Percentiles rank a stretch among this genome's conserved stretches.
Conservation (phyloP, 345 rosid genomes). For the Microcos paniculata region DNA sequence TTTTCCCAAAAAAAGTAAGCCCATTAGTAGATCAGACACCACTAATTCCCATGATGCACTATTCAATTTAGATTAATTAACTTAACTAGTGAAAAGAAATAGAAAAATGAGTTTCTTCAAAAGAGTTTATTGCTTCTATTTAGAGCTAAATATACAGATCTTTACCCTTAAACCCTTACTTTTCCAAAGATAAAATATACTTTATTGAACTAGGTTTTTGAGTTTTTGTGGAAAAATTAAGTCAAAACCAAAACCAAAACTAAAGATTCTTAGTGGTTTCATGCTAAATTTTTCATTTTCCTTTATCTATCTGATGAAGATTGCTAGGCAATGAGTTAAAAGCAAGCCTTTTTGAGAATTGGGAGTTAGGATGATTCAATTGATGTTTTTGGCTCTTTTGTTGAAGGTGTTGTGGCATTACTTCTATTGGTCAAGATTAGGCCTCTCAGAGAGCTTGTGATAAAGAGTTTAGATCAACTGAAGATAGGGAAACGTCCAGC, state of each 20-base stretch:
- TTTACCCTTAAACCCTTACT: constrained; percentile 18
- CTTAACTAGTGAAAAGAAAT: not conserved
- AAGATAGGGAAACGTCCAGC: constrained; percentile 92
- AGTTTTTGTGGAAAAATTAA: constrained; percentile 1
- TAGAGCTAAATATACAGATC: constrained; percentile 22
- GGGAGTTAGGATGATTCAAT: constrained; percentile 66
- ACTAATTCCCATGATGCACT: constrained; percentile 7
- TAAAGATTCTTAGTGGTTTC: not conserved
- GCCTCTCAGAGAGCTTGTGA: constrained; percentile 84
- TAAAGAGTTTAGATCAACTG: constrained; percentile 83
- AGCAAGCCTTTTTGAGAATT: constrained; percentile 7
- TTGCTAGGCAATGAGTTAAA: constrained; percentile 5
- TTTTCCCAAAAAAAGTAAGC: constrained; percentile 14
- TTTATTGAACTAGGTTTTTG: constrained; percentile 6
- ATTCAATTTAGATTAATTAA: not conserved
- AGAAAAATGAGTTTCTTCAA: constrained; percentile 7
- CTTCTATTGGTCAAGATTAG: constrained; percentile 78
- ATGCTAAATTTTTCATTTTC: not conserved
- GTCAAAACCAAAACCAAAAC: too few species aligned
- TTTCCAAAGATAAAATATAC: constrained; percentile 1
- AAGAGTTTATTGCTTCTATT: constrained; percentile 19
- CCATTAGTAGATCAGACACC: constrained; percentile 14
- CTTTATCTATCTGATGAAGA: constrained; percentile 8
- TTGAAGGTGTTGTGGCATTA: constrained; percentile 69
- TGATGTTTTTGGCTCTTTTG: constrained; percentile 74